A percentile compares a stretch with the other conserved stretches of the same genome.
Evolutionary conservation across 345 rosid species (phyloP).

Genomic region (Eucalyptus leucophloia): DNA sequence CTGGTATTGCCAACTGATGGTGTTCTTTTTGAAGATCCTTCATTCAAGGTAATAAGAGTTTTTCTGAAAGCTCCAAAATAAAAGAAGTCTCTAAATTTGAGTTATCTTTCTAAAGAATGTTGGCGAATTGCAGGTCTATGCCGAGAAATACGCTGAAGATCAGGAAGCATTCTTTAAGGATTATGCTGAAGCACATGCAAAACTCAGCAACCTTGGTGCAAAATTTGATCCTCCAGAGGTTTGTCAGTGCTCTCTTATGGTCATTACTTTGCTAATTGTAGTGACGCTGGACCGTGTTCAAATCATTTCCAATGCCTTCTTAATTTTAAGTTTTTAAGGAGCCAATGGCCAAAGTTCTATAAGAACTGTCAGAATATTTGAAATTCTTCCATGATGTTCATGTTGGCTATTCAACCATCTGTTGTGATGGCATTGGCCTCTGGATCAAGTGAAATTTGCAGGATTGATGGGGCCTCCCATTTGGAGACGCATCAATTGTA

Average conservation of each 20-base stretch:
- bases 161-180: slow-evolving; percentile 78
- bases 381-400: background rate
- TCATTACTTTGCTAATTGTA: background rate
- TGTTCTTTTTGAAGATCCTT: slow-evolving; percentile 79
- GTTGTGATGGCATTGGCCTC: background rate
- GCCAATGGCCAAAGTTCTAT: background rate
- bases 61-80: background rate
- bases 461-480: background rate
- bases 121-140: slow-evolving; percentile 46
- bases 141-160: slow-evolving; percentile 86
- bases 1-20: slow-evolving; percentile 93
- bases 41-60: slow-evolving; percentile 57
- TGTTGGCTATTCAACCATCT: background rate
- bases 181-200: slow-evolving; percentile 95
- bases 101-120: background rate
- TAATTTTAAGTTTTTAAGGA: background rate
- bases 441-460: background rate
- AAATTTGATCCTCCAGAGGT: slow-evolving; percentile 98
- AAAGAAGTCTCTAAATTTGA: background rate
- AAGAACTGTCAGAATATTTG: background rate
- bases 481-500: background rate
- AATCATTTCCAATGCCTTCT: background rate
- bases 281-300: background rate
- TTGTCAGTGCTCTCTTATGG: background rate
- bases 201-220: slow-evolving; percentile 88